Percentiles rank a stretch among this genome's conserved stretches.
Conservation (phyloP, 2,329 filamentous ascomycete species). For the Claviceps citrina region DNA sequence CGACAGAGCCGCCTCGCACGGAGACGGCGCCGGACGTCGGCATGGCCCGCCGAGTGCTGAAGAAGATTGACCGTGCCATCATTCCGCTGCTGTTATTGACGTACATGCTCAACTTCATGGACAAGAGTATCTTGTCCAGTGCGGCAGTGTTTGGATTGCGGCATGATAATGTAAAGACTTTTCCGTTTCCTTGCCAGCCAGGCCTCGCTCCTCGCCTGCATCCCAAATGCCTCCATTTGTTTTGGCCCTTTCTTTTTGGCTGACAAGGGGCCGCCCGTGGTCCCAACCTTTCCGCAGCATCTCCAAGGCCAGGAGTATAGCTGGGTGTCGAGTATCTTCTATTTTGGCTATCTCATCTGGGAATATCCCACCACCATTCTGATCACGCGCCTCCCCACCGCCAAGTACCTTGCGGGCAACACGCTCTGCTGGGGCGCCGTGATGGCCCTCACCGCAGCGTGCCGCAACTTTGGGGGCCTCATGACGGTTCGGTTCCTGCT, state of each 20-base stretch:
- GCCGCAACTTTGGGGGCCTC: slow-evolving; percentile 22
- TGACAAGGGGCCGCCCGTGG: background rate
- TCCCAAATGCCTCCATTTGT: too few relatives aligned
- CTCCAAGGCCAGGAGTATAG: slow-evolving; percentile 7
- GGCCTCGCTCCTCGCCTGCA: too few relatives aligned
- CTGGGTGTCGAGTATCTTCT: slow-evolving; percentile 15
- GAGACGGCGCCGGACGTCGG: slow-evolving; percentile 8
- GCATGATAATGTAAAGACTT: slow-evolving; percentile 23
- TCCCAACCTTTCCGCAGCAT: slow-evolving; percentile 1
- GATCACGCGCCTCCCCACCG: slow-evolving; percentile 30
- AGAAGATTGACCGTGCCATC: slow-evolving; percentile 39
- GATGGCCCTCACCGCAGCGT: slow-evolving; percentile 27
- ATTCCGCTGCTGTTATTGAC: slow-evolving; percentile 41
- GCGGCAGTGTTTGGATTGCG: slow-evolving; percentile 40
- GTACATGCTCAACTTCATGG: slow-evolving; percentile 45
- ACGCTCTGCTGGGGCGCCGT: slow-evolving; percentile 33
- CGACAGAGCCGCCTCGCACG: background rate
- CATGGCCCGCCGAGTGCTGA: slow-evolving; percentile 26
- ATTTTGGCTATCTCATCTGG: slow-evolving; percentile 31
- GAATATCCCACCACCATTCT: slow-evolving; percentile 33
- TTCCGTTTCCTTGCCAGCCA: background rate
- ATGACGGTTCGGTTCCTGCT: slow-evolving; percentile 35
- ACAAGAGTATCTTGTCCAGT: slow-evolving; percentile 40
- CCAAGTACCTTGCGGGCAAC: slow-evolving; percentile 29
- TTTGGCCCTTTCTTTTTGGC: slow-evolving; percentile 8